Evolutionary conservation across 805 yeast genomes (phyloP), one percentile per base, ranked within the genome.

Genomic region (Kuraishia cidri): DNA sequence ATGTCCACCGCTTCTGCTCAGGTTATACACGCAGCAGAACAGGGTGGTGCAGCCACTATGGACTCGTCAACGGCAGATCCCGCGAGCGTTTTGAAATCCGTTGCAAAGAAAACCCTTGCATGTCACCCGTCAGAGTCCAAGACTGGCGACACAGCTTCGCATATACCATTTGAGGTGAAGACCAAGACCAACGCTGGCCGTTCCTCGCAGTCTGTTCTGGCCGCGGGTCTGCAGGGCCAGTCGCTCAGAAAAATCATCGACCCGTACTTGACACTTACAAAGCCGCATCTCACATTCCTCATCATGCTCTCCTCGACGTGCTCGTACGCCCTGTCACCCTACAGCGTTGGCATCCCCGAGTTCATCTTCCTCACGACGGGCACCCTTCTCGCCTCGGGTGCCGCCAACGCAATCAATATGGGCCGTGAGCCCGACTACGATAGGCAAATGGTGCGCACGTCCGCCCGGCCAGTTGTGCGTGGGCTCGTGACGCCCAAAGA

Each of bases 341-440:
- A 69, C 42, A 74, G 88, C 8, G 85, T 87, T 0, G 74, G 92
- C 1, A 54, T 90, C 3, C 61, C 73, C 5, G 79, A 84, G 40
- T 66, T 92, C 31, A 46, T 83, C 21, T 75, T 76, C 43, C 62
- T 92, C 21, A 84, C 96, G 0, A 55, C 69, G 0, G 98, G 98
- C 11, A 92, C 97, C 0, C 73, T 90, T 1, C 58, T 92, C 22
- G 74, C 92, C 42, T 86, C 96, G 0, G 94, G 94, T 8, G 78
- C 96, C 2, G 98, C 98, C 2, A 92, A 92, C 58, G 94, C 97
- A 3, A 86, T 92, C 30, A 92, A 92, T 50, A 90, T 88, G 95
- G 97, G 87, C 2, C 66, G 98, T 44, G 98, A 92, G 56, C 95
- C 96, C 2, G 81, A 74, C 14, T 92, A 76, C 49, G 98, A 92